Evolutionary conservation across 139 green algal species (phyloP).

Genomic region (Mychonastes homosphaera): DNA sequence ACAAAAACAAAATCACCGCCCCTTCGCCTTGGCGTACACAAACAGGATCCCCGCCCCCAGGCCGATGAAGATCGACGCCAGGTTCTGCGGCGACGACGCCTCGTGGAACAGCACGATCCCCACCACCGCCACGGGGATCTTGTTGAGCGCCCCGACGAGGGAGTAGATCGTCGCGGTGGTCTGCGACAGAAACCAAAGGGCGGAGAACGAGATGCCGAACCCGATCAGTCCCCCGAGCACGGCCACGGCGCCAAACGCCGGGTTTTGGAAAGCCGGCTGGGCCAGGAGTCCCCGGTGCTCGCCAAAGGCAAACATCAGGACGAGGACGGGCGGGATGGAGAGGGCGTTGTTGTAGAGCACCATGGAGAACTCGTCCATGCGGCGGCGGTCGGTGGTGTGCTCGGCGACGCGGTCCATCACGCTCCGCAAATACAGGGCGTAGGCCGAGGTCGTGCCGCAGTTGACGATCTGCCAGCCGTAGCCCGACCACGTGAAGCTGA

Average conservation of each 20-base stretch:
- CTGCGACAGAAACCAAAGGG: slow-evolving; percentile 80
- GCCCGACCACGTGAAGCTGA: slow-evolving; percentile 51
- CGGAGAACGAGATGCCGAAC: slow-evolving; percentile 65
- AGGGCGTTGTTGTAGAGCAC: slow-evolving; percentile 81
- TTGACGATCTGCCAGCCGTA: slow-evolving; percentile 68
- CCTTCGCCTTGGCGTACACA: slow-evolving; percentile 33
- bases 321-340: slow-evolving; percentile 52
- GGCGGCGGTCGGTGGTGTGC: slow-evolving; percentile 46
- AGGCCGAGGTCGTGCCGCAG: slow-evolving; percentile 72
- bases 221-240: slow-evolving; percentile 28
- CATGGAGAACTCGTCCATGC: slow-evolving; percentile 55
- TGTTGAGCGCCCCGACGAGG: slow-evolving; percentile 83
- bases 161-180: slow-evolving; percentile 87
- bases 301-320: slow-evolving; percentile 49
- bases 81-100: slow-evolving; percentile 59
- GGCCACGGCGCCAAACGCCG: slow-evolving; percentile 25
- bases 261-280: slow-evolving; percentile 33
- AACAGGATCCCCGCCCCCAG: slow-evolving; percentile 65
- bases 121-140: slow-evolving; percentile 80
- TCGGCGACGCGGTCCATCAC: slow-evolving; percentile 74
- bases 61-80: slow-evolving; percentile 67
- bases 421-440: slow-evolving; percentile 68
- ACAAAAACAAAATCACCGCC: slow-evolving; percentile 14
- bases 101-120: slow-evolving; percentile 73
- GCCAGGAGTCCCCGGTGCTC: slow-evolving; percentile 31